Evolutionary conservation across 1,284 basidiomycete genomes (phyloP).

Genomic region (Polyporus tsugae): DNA sequence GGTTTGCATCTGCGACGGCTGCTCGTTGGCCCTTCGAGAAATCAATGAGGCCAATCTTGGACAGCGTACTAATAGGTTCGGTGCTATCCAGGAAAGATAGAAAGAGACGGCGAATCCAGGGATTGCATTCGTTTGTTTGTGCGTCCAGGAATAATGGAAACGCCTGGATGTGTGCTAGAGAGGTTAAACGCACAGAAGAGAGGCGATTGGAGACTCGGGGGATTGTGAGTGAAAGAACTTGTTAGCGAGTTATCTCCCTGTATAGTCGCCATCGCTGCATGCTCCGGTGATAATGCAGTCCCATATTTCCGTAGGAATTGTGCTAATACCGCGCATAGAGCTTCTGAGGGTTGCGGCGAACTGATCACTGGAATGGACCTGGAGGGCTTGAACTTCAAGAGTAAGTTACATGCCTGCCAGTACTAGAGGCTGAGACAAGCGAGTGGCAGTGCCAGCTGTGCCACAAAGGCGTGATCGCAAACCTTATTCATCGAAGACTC

Average conservation of each 20-base stretch:
- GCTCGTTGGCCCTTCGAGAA: neutral
- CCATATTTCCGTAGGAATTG: conserved; percentile 7
- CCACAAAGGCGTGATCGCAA: conserved; percentile 21
- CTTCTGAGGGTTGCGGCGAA: neutral
- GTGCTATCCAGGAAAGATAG: neutral
- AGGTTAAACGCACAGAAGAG: neutral
- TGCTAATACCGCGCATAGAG: neutral
- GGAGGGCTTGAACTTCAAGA: too few species aligned
- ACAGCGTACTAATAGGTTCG: neutral
- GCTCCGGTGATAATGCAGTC: neutral
- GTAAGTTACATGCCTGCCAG: too few species aligned
- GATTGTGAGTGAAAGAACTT: conserved; percentile 21
- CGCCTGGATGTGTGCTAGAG: neutral
- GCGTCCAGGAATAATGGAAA: neutral
- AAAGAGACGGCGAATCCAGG: neutral
- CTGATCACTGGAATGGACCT: neutral
- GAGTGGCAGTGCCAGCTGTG: conserved; percentile 2
- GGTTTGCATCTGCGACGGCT: neutral
- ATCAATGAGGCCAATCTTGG: neutral
- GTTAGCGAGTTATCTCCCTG: conserved; percentile 21
- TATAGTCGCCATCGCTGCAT: conserved; percentile 20
- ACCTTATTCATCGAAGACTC: conserved; percentile 18
- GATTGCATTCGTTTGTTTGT: neutral
- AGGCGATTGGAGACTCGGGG: neutral
- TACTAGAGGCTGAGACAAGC: too few species aligned